phyloP scores from a whole-genome alignment of 805 yeast genomes.

The Wickerhamiella musiphila region DNA sequence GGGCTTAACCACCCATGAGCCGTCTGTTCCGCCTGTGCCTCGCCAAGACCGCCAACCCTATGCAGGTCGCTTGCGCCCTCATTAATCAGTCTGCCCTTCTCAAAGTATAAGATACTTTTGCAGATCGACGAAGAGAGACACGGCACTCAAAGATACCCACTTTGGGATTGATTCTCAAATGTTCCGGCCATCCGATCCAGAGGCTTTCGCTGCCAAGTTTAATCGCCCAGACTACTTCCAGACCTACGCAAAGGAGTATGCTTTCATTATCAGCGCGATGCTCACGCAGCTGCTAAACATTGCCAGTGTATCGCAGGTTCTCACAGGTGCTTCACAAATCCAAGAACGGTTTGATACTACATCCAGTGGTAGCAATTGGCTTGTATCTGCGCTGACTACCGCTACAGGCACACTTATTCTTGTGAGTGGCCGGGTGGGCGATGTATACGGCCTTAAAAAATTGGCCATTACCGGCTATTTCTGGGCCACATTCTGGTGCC shows the following conservation, averaged over 20 bases:
- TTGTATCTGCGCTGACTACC: slow-evolving; percentile 51
- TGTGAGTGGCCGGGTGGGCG: slow-evolving; percentile 55
- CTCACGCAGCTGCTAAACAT: slow-evolving; percentile 47
- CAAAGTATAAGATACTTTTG: too few species aligned
- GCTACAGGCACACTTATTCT: slow-evolving; percentile 60
- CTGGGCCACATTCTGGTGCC: slow-evolving; percentile 39
- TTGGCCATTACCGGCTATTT: slow-evolving; percentile 36
- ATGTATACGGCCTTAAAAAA: slow-evolving; percentile 44
- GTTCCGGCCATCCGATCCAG: neutral
- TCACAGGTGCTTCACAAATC: slow-evolving; percentile 18
- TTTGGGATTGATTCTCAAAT: too few species aligned
- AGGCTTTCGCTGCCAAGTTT: slow-evolving; percentile 3
- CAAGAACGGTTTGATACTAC: slow-evolving; percentile 19
- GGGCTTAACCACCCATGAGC: too few species aligned
- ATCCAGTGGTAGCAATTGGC: slow-evolving; percentile 32
- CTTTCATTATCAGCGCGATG: slow-evolving; percentile 25
- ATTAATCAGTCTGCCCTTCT: too few species aligned
- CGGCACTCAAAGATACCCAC: too few species aligned
- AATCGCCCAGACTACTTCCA: slow-evolving; percentile 10
- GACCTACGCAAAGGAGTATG: slow-evolving; percentile 9
- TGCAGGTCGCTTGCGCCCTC: too few species aligned
- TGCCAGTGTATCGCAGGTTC: slow-evolving; percentile 9
- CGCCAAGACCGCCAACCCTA: too few species aligned
- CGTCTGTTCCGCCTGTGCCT: too few species aligned
- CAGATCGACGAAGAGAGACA: too few species aligned